phyloP scores from a whole-genome alignment of 2,329 filamentous ascomycete species.

The Aureobasidium pullulans region DNA sequence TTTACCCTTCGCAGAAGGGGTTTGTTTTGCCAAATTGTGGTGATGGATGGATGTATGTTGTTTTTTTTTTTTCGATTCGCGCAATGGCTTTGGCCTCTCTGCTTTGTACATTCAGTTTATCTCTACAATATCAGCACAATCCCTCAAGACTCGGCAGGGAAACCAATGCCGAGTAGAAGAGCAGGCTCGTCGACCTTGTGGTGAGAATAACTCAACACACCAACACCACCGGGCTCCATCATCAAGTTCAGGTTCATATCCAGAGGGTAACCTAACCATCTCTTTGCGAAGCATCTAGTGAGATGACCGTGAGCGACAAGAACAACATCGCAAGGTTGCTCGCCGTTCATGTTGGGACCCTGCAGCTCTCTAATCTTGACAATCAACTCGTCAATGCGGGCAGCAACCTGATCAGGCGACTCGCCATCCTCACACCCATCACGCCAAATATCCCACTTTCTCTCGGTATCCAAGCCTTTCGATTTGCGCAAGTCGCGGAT shows the following conservation, averaged over 20 bases:
- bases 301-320: slow-evolving; percentile 90
- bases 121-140: not conserved
- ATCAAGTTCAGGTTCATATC: slow-evolving; percentile 70
- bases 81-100: too few species aligned
- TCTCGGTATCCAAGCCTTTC: slow-evolving; percentile 27
- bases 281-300: slow-evolving; percentile 75
- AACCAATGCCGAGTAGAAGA: slow-evolving; percentile 37
- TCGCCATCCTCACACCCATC: slow-evolving; percentile 67
- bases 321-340: slow-evolving; percentile 57
- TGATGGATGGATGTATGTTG: too few species aligned
- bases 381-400: slow-evolving; percentile 69
- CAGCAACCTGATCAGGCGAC: slow-evolving; percentile 63
- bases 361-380: slow-evolving; percentile 57
- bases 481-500: slow-evolving; percentile 42
- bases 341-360: slow-evolving; percentile 36
- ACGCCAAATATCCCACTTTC: slow-evolving; percentile 77
- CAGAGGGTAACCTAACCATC: slow-evolving; percentile 70
- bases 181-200: slow-evolving; percentile 43
- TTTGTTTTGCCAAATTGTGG: too few species aligned
- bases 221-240: slow-evolving; percentile 57
- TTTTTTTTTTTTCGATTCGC: too few species aligned
- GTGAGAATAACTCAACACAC: slow-evolving; percentile 46
- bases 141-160: slow-evolving; percentile 3
- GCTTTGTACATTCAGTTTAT: not conserved
- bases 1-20: too few species aligned